Conservation (phyloP, 345 rosid species). For the Populus deltoides region DNA sequence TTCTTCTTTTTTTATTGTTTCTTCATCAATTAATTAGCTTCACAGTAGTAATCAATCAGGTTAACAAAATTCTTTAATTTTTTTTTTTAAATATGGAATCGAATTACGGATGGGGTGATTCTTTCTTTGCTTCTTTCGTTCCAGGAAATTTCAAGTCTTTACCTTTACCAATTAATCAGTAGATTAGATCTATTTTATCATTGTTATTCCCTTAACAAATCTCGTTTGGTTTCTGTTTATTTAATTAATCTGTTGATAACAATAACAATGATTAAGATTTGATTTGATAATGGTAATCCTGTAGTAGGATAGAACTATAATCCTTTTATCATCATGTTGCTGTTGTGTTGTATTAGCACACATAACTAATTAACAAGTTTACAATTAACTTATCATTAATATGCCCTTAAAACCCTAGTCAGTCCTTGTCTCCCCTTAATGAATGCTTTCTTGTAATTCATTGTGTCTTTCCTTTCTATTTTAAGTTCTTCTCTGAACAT, state of each 20-base stretch:
- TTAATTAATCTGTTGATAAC: neutral
- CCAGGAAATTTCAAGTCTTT: neutral
- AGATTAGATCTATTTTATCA: neutral
- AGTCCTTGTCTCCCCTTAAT: slow-evolving; percentile 50
- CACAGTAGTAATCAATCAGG: neutral
- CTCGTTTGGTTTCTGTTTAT: neutral
- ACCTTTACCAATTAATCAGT: neutral
- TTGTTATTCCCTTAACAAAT: too few relatives aligned
- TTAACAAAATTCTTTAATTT: too few relatives aligned
- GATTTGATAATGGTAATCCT: neutral
- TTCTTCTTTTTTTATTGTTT: neutral
- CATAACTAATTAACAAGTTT: neutral
- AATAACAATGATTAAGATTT: neutral
- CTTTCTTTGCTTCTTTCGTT: neutral
- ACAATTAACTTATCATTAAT: neutral
- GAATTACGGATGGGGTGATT: neutral
- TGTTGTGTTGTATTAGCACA: neutral
- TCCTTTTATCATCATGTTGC: neutral
- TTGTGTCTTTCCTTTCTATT: too few relatives aligned
- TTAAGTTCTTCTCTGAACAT: neutral
- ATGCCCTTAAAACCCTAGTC: neutral
- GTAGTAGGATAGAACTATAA: too few relatives aligned
- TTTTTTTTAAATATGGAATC: neutral
- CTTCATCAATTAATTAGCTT: neutral
- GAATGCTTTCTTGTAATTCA: too few relatives aligned